A percentile compares a stretch with the other conserved stretches of the same genome.
These are phyloP conservation scores for Grigorovia jiainica DNA, from an alignment of 805 yeast species.

Conservation along the genomic window DNA sequence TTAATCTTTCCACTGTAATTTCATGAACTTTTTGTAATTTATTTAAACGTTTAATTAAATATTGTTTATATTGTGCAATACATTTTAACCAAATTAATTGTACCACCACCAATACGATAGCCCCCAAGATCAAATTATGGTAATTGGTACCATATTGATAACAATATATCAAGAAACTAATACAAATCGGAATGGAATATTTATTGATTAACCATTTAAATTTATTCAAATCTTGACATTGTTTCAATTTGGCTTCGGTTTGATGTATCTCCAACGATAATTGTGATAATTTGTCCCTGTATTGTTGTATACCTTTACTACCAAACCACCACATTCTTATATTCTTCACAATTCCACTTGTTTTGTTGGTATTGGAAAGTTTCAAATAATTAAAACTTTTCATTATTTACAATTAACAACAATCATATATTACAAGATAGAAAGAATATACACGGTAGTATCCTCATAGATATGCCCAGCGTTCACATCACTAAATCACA, in stretches of 20 bases:
- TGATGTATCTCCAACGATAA: background rate
- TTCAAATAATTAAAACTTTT: too few species aligned
- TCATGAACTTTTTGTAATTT: constrained; percentile 38
- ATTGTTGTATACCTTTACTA: background rate
- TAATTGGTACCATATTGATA: background rate
- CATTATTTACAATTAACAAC: too few species aligned
- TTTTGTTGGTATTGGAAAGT: background rate
- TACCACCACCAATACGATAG: background rate
- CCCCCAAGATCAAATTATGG: background rate
- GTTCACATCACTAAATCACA: constrained; percentile 1
- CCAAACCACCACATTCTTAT: background rate
- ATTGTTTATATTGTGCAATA: too few species aligned
- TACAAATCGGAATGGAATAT: background rate
- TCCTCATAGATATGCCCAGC: background rate
- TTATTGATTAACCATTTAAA: background rate
- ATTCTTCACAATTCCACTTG: background rate
- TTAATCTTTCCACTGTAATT: constrained; percentile 54
- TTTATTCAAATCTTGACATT: background rate
- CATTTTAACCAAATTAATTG: background rate
- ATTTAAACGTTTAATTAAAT: too few species aligned
- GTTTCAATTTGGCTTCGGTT: background rate
- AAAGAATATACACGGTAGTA: too few species aligned
- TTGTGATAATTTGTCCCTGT: background rate
- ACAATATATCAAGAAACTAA: background rate
- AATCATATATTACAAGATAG: too few species aligned